Base-by-base conservation (phyloP, 345 rosid species). In the Conringia planisiliqua region DNA sequence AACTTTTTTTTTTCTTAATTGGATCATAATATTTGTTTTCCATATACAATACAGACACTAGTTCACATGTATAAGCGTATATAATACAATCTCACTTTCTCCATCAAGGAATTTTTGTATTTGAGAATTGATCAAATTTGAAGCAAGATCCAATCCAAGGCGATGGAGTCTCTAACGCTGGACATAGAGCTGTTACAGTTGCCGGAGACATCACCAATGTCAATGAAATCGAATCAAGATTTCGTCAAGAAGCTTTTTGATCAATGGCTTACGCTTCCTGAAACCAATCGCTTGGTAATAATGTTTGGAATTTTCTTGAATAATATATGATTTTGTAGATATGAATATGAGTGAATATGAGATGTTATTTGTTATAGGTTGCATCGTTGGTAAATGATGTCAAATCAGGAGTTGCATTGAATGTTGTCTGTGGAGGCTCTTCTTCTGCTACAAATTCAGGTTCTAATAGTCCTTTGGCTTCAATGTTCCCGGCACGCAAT, bases 231-330 rank as follows among this genome's bases (percentile, higher is more conserved):
- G n/a, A 84, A 89, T 78, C 89, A 93, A 32, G 87, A 84, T 73
- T 90, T 90, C 71, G 89, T 88, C 3, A 87, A 87, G 78, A 83
- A 75, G 73, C 91, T 95, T 48, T 95, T 90, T 72, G 92, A 90
- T 75, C 96, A 90, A 86, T 92, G 99, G 99, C 94, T 95, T 62
- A 70, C 94, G 8, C 92, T 95, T 51, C 90, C 98, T 24, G 98
- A 95, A 22, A 81, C 93, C 66, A 80, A 83, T 72, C 90, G 90
- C 50, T 83, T 92, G 94, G 99, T 95, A 83, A 59, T 14, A 52
- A 20, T 29, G 11, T 35, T 40, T 44, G 0, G 4, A 4, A 9
- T 27, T 18, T 40, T 57, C 54, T 68, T 29, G 11, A 9, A 68
- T 38, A 18, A 38, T 33, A 14, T 66, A 18, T 38, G 26, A 30